A percentile compares a stretch with the other conserved stretches of the same genome.
These are phyloP conservation scores for Thermothelomyces thermophilus DNA, from an alignment of 2,329 filamentous ascomycete species.

Conservation along the genomic window DNA sequence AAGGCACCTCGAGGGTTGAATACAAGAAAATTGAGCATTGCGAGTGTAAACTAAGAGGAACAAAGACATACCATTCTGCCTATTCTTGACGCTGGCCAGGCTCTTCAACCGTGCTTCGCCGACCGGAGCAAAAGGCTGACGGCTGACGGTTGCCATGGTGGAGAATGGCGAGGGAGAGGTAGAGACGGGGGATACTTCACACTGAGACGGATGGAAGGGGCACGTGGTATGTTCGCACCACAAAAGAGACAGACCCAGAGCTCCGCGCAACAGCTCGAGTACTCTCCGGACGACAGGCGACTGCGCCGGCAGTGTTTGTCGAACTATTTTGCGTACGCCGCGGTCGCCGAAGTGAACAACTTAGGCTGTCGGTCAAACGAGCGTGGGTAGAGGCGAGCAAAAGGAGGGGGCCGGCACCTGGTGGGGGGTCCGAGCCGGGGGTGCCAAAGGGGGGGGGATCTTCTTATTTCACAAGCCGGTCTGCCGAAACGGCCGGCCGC, in stretches of 20 bases:
- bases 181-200: background rate
- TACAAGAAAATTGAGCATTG: background rate
- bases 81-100: conserved; percentile 69
- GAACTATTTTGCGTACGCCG: conserved; percentile 1
- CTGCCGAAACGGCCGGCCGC: conserved; percentile 19
- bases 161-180: conserved; percentile 11
- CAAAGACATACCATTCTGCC: conserved; percentile 59
- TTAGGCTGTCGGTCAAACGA: conserved; percentile 9
- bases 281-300: background rate
- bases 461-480: conserved; percentile 25
- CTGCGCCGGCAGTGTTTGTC: conserved; percentile 16
- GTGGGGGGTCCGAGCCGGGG: too few relatives aligned
- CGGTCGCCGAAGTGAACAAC: background rate
- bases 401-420: too few relatives aligned
- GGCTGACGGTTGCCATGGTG: conserved; percentile 50
- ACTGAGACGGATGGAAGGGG: background rate
- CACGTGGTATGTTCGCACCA: conserved; percentile 5
- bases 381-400: too few relatives aligned
- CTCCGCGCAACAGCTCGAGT: conserved; percentile 3
- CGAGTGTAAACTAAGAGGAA: background rate
- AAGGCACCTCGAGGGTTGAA: background rate
- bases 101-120: conserved; percentile 63
- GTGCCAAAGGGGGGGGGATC: conserved; percentile 19
- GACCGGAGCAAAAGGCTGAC: conserved; percentile 71
- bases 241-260: conserved; percentile 8